Conservation (phyloP, 164 flowering plant genomes). For the Liquidambar formosana region DNA sequence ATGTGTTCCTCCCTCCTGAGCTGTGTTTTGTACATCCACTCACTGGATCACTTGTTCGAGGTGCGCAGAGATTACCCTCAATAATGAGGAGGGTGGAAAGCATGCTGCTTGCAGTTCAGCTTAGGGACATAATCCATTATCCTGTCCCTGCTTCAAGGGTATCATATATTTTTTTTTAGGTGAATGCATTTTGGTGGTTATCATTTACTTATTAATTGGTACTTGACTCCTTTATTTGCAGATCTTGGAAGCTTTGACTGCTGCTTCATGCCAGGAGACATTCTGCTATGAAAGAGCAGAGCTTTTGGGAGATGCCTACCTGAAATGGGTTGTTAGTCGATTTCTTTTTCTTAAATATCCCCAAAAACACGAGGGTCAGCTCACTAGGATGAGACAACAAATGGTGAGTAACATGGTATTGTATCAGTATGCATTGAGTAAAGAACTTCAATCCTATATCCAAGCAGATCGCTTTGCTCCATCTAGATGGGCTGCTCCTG, state of each 20-base stretch:
- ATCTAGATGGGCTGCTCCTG: constrained; percentile 99
- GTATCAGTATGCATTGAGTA: constrained; percentile 75
- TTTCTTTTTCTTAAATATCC: constrained; percentile 94
- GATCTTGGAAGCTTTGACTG: constrained; percentile 98
- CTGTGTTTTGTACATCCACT: constrained; percentile 94
- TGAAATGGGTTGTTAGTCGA: constrained; percentile 98
- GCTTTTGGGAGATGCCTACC: constrained; percentile 97
- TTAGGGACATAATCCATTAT: constrained; percentile 68
- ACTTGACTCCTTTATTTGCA: constrained; percentile 26
- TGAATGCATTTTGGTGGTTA: neutral
- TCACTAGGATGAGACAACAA: constrained; percentile 97
- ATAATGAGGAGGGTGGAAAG: constrained; percentile 98
- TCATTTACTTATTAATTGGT: neutral
- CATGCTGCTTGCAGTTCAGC: constrained; percentile 91
- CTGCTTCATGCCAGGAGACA: constrained; percentile 99
- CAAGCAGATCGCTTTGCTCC: constrained; percentile 99
- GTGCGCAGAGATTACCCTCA: constrained; percentile 95
- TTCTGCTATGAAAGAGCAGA: constrained; percentile 99
- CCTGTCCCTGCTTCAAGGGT: constrained; percentile 87
- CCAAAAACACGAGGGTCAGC: constrained; percentile 98
- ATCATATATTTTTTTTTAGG: constrained; percentile 8
- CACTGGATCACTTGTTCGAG: constrained; percentile 89
- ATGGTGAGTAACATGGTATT: constrained; percentile 98
- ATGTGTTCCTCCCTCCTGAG: constrained; percentile 96
- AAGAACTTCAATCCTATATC: constrained; percentile 89